Conservation (phyloP, 148 eudicot genomes). For the Fagopyrum esculentum region DNA sequence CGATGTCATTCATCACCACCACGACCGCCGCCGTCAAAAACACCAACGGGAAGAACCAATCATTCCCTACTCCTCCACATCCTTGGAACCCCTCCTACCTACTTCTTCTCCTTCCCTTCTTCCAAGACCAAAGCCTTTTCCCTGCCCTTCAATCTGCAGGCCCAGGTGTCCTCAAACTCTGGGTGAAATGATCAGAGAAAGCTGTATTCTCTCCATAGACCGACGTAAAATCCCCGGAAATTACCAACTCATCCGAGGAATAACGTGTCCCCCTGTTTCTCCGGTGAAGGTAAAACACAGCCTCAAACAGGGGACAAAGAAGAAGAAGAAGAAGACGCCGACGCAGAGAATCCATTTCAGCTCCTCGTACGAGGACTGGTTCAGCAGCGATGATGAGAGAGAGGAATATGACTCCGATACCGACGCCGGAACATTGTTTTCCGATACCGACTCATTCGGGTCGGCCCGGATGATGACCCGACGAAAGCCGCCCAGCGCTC, state of each 20-base stretch:
- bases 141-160: conserved; percentile 24
- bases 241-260: conserved; percentile 5
- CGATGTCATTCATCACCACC: conserved; percentile 4
- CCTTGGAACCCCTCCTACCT: background rate
- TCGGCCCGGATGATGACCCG: background rate
- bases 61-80: background rate
- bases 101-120: background rate
- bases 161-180: conserved; percentile 34
- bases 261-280: conserved; percentile 36
- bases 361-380: conserved; percentile 30
- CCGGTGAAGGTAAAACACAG: conserved; percentile 20
- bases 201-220: conserved; percentile 22
- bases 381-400: conserved; percentile 44
- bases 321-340: conserved; percentile 6
- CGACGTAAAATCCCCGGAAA: conserved; percentile 27
- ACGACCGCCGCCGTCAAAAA: background rate
- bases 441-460: conserved; percentile 27
- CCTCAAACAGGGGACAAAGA: conserved; percentile 17
- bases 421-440: conserved; percentile 27
- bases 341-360: conserved; percentile 8
- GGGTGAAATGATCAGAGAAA: conserved; percentile 29
- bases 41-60: background rate
- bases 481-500: background rate
- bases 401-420: conserved; percentile 17
- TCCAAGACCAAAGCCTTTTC: background rate